Evolutionary conservation across 176 grass and related monocot genomes (phyloP), one percentile per base, ranked within the genome.

Genomic region (Hsuehochloa calcarea): DNA sequence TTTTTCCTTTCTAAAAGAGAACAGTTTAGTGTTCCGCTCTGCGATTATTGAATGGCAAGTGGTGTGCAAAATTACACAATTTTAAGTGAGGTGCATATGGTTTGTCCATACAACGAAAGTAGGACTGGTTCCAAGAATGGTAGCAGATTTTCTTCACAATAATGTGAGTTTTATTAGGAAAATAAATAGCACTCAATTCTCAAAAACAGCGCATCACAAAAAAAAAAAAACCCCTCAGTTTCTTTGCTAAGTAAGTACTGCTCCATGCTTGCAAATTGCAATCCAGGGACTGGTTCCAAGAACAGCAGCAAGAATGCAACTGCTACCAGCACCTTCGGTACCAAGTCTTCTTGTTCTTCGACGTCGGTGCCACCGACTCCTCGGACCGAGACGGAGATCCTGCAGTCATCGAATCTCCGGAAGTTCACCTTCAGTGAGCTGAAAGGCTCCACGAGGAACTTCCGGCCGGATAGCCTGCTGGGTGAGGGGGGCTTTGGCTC

Each of bases 401-500:
- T 98, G 66, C 89, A 93, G 73, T 95, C 93, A 5, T 80, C 91
- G 31, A 98, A 98, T 56, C 72, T 98, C 71, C 82, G 92, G 26
- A 93, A 80, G 58, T 98, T 95, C 78, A 67, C 85, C 45, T 98
- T 89, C 91, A 87, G 82, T 20, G 96, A 98, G 70, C 83, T 98
- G 20, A 98, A 56, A 85, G 65, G 80, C 10, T 85, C 93, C 47
- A 98, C 96, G 0, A 98, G 91, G 85, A 98, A 92, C 73, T 98
- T 98, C 89, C 81, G 96, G 31, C 88, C 93, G 0, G 96, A 98
- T 68, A 92, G 81, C 87, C 85, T 93, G 70, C 86, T 97, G 5
- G 95, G 95, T 15, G 92, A 97, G 51, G 95, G 95, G 26, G 95
- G 95, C 10, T 97, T 95, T 41, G 96, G 96, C 50, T 93, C 91